Percentiles rank a stretch among this genome's conserved stretches.
Conservation (phyloP, 345 rosid genomes). For the Eucalyptus virginea region DNA sequence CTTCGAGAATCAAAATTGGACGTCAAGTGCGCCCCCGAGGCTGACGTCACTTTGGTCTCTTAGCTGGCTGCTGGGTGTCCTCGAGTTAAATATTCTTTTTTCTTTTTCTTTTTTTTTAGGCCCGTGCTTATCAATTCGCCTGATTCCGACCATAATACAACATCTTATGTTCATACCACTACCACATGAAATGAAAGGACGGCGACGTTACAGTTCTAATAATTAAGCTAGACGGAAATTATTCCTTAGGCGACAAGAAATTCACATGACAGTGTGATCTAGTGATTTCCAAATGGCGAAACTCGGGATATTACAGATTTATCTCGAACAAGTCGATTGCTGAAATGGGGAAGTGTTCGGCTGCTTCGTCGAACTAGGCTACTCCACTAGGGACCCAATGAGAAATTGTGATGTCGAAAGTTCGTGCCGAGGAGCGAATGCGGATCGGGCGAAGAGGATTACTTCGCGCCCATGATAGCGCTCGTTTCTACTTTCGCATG, state of each 20-base stretch:
- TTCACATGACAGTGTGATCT: no score
- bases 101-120: background rate
- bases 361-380: background rate
- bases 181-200: background rate
- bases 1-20: background rate
- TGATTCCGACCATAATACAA: background rate
- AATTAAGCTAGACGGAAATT: background rate
- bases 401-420: background rate
- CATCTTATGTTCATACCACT: background rate
- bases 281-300: background rate
- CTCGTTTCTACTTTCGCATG: background rate
- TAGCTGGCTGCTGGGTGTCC: background rate
- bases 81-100: background rate
- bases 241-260: background rate
- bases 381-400: background rate
- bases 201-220: background rate
- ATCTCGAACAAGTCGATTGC: background rate
- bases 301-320: background rate
- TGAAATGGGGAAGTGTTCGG: background rate
- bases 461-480: background rate
- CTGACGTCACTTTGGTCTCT: background rate
- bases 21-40: background rate
- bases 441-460: background rate
- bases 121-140: background rate
- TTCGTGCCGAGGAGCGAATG: background rate